A percentile compares a stretch with the other conserved stretches of the same genome.
Evolutionary conservation across 192 early-diverging fungal genomes (phyloP).

Genomic region (Coemansia sp.): DNA sequence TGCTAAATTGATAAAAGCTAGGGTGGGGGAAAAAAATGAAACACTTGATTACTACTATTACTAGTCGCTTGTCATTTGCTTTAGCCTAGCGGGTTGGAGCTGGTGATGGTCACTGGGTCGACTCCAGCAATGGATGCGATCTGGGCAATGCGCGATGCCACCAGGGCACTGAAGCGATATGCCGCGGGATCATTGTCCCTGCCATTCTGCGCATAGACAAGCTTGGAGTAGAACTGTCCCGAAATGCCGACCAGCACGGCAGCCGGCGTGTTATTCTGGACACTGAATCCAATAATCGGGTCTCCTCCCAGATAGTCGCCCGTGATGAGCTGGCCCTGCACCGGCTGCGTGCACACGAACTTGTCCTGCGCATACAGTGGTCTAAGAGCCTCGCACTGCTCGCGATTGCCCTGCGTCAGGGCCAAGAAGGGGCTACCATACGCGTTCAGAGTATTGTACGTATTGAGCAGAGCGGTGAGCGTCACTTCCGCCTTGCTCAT

Average conservation of each 20-base stretch:
- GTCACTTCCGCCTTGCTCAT: constrained; percentile 17
- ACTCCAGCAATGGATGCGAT: constrained; percentile 29
- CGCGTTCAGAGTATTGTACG: constrained; percentile 30
- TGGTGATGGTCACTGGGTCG: constrained; percentile 19
- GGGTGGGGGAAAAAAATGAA: not conserved
- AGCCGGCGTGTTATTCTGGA: constrained; percentile 13
- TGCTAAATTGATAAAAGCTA: not conserved
- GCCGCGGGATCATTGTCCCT: constrained; percentile 33
- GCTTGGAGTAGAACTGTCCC: constrained; percentile 40
- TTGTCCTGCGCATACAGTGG: constrained; percentile 15
- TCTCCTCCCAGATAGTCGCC: constrained; percentile 46
- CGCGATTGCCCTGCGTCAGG: constrained; percentile 19
- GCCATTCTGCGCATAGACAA: constrained; percentile 19
- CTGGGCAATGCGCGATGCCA: constrained; percentile 16
- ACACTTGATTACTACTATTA: too few species aligned
- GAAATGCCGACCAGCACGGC: constrained; percentile 44
- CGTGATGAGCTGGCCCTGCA: constrained; percentile 30
- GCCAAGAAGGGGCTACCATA: constrained; percentile 22
- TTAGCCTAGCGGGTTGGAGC: constrained; percentile 14
- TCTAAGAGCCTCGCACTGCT: constrained; percentile 17
- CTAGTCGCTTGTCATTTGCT: not conserved
- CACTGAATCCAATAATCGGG: constrained; percentile 42
- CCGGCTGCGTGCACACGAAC: constrained; percentile 42
- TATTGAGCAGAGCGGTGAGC: constrained; percentile 8
- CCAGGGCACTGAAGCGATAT: constrained; percentile 40